phyloP scores from a whole-genome alignment of 164 flowering plant species.

The Magnolia officinalis region DNA sequence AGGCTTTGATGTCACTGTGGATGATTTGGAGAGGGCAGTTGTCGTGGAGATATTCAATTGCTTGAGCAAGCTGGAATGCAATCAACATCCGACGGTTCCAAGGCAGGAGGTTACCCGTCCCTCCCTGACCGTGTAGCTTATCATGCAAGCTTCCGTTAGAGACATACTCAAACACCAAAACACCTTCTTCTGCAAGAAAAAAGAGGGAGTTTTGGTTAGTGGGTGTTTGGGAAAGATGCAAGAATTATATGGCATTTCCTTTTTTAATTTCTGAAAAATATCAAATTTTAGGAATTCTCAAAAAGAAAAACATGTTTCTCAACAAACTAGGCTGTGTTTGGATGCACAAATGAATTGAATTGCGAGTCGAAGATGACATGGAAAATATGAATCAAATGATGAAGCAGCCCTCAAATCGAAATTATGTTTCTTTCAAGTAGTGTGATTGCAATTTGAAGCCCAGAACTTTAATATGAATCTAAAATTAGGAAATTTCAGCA shows the following conservation, averaged over 20 bases:
- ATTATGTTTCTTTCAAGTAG: no score
- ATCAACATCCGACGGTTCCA: slow-evolving; percentile 58
- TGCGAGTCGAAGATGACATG: no score
- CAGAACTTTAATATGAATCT: no score
- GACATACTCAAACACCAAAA: slow-evolving; percentile 56
- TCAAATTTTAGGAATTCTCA: neutral
- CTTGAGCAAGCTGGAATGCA: slow-evolving; percentile 60
- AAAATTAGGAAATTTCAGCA: no score
- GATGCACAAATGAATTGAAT: no score
- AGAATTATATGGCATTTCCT: neutral
- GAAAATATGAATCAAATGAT: no score
- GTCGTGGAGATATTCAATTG: slow-evolving; percentile 64
- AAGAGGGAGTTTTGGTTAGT: neutral
- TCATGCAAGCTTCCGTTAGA: slow-evolving; percentile 60
- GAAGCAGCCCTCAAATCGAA: no score
- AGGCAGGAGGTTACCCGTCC: slow-evolving; percentile 20
- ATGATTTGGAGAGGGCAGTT: slow-evolving; percentile 48
- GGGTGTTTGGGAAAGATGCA: neutral
- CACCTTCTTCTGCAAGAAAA: slow-evolving; percentile 52
- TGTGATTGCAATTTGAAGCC: no score
- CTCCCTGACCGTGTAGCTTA: slow-evolving; percentile 34
- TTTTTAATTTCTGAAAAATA: no score
- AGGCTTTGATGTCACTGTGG: slow-evolving; percentile 76
- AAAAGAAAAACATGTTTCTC: neutral
- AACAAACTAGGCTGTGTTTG: no score